Percentiles rank a stretch among this genome's conserved stretches.
Evolutionary conservation across 768 basidiomycete genomes (phyloP).

Genomic region (Lentinus brumalis): DNA sequence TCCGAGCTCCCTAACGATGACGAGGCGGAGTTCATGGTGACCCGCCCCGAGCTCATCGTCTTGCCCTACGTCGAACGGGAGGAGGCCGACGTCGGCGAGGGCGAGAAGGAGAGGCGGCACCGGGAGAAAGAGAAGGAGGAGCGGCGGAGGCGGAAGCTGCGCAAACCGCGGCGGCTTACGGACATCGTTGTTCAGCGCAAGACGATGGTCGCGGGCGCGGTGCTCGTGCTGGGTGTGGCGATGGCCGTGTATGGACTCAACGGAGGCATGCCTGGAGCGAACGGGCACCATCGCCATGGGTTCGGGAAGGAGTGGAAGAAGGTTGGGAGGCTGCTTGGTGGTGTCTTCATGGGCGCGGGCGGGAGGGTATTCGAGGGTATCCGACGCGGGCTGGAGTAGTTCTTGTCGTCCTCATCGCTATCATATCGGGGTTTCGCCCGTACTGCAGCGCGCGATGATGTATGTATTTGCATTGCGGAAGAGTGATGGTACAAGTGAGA

Average conservation of each 20-base stretch:
- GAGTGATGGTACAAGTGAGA: background rate
- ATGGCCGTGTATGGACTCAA: constrained; percentile 48
- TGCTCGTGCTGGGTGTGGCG: constrained; percentile 70
- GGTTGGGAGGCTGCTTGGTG: constrained; percentile 24
- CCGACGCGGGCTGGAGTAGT: constrained; percentile 5
- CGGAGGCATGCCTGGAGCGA: constrained; percentile 10
- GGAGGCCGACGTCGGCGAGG: background rate
- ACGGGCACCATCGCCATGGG: constrained; percentile 19
- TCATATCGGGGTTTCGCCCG: background rate
- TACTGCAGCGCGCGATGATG: background rate
- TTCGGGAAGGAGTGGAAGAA: constrained; percentile 25
- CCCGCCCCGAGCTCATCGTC: constrained; percentile 56
- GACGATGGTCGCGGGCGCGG: constrained; percentile 60
- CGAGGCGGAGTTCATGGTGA: constrained; percentile 63
- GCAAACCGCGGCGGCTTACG: constrained; percentile 31
- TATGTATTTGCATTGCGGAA: background rate
- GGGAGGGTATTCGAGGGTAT: constrained; percentile 28
- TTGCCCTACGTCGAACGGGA: constrained; percentile 43
- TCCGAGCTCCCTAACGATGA: constrained; percentile 49
- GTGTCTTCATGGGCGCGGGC: constrained; percentile 25
- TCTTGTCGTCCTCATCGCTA: too few relatives aligned
- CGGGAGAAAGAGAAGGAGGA: constrained; percentile 28
- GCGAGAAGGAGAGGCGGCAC: constrained; percentile 20
- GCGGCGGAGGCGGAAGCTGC: constrained; percentile 36
- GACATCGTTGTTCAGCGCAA: constrained; percentile 32